Percentiles rank a stretch among this genome's conserved stretches.
Evolutionary conservation across 1,284 basidiomycete species (phyloP).

Genomic region (Kwoniella shivajii): DNA sequence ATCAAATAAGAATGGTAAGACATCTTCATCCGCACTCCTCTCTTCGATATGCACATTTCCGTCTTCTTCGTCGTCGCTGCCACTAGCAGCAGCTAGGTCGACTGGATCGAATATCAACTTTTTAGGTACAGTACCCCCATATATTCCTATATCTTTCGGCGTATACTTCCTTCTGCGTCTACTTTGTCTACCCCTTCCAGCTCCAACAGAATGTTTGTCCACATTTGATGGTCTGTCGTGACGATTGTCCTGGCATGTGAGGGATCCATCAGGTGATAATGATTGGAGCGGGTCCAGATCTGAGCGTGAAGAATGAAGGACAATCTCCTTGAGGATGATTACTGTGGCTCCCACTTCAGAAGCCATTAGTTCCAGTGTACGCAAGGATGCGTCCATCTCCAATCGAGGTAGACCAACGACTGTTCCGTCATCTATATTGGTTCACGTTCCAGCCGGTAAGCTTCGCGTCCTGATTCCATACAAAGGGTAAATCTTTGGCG

Average conservation of each 20-base stretch:
- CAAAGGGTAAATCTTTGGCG: not conserved
- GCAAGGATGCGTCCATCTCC: conserved; percentile 76
- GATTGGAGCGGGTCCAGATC: not conserved
- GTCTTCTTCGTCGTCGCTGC: conserved; percentile 4
- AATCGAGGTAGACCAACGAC: conserved; percentile 74
- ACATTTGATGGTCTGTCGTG: no score
- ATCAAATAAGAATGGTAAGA: conserved; percentile 33
- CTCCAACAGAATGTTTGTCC: no score
- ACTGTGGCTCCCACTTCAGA: conserved; percentile 86
- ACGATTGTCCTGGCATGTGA: not conserved
- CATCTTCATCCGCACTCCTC: conserved; percentile 21
- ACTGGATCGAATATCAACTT: conserved; percentile 19
- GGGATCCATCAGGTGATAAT: not conserved
- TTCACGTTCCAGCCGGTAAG: no score
- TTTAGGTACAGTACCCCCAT: conserved; percentile 9
- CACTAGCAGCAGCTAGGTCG: conserved; percentile 6
- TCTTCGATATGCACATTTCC: not conserved
- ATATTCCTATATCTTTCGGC: not conserved
- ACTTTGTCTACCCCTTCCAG: not conserved
- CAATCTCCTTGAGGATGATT: conserved; percentile 79
- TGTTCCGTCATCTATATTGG: conserved; percentile 72
- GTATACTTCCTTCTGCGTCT: not conserved
- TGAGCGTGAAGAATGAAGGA: conserved; percentile 24
- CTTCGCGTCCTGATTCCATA: no score
- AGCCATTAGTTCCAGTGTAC: conserved; percentile 88